Percentiles rank a stretch among this genome's conserved stretches.
Conservation (phyloP, 495 filamentous ascomycete species). For the Parachaetomium inaequale region DNA sequence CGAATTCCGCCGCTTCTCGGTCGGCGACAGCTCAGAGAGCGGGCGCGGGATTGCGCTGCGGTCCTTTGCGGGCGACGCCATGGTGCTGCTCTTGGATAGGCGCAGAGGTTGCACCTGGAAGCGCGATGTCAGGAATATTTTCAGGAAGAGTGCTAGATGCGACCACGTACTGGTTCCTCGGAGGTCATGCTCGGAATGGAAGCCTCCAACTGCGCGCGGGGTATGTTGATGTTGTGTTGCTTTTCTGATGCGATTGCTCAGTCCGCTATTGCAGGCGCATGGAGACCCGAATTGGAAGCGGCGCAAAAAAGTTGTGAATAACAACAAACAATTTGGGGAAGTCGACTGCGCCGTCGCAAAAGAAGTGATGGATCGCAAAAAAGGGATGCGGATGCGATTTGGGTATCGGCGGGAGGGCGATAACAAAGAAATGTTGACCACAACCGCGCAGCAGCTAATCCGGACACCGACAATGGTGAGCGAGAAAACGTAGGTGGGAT, state of each 20-base stretch:
- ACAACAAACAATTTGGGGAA: neutral
- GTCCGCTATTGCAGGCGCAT: neutral
- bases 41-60: conserved; percentile 47
- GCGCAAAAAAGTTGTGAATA: neutral
- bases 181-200: conserved; percentile 32
- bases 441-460: conserved; percentile 12
- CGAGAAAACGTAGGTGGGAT: conserved; percentile 1
- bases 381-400: neutral
- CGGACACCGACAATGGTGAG: conserved; percentile 8
- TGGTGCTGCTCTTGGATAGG: conserved; percentile 53
- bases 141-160: neutral
- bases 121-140: neutral
- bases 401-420: neutral
- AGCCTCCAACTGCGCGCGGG: neutral
- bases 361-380: neutral
- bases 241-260: neutral
- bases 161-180: conserved; percentile 40
- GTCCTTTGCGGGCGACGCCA: conserved; percentile 44
- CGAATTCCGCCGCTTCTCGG: conserved; percentile 63
- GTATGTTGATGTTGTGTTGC: neutral
- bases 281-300: neutral
- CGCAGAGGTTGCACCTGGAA: conserved; percentile 54
- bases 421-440: conserved; percentile 1
- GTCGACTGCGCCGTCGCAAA: neutral
- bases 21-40: conserved; percentile 56